Evolutionary conservation across 495 filamentous ascomycete genomes (phyloP).

Genomic region (Lophiostoma macrostomum): DNA sequence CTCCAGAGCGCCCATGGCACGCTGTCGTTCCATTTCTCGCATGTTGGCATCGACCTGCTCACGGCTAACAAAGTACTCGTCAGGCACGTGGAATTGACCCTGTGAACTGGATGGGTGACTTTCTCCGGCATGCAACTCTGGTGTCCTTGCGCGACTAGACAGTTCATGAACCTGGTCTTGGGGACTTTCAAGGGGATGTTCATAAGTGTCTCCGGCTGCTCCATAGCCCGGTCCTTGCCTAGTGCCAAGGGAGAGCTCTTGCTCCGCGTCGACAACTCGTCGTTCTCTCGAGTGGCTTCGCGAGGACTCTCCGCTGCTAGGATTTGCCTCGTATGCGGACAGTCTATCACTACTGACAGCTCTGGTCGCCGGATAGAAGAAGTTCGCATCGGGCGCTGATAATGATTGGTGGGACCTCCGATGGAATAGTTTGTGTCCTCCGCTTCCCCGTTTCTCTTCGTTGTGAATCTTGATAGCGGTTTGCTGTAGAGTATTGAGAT

Average conservation of each 20-base stretch:
- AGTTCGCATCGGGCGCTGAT: no score
- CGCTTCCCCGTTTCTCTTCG: no score
- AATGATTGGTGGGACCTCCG: no score
- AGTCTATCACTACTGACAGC: neutral
- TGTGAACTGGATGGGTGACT: neutral
- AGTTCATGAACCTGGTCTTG: neutral
- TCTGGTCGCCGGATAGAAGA: neutral
- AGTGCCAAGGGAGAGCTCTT: neutral
- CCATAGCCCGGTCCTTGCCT: neutral
- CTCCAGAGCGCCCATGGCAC: neutral
- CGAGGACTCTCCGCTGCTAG: neutral
- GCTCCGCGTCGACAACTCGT: neutral
- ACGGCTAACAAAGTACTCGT: neutral
- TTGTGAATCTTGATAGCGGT: conserved; percentile 36
- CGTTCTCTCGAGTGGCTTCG: neutral
- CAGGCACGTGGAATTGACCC: neutral
- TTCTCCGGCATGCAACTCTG: neutral
- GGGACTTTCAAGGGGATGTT: neutral
- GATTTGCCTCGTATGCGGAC: neutral
- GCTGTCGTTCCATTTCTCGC: neutral
- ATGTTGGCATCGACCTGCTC: neutral
- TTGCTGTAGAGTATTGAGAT: conserved; percentile 42
- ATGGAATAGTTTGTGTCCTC: no score
- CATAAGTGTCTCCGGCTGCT: neutral
- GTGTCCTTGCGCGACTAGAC: neutral